A percentile compares a stretch with the other conserved stretches of the same genome.
Conservation (phyloP, 257 asterid genomes). For the Craterostigma plantagineum region DNA sequence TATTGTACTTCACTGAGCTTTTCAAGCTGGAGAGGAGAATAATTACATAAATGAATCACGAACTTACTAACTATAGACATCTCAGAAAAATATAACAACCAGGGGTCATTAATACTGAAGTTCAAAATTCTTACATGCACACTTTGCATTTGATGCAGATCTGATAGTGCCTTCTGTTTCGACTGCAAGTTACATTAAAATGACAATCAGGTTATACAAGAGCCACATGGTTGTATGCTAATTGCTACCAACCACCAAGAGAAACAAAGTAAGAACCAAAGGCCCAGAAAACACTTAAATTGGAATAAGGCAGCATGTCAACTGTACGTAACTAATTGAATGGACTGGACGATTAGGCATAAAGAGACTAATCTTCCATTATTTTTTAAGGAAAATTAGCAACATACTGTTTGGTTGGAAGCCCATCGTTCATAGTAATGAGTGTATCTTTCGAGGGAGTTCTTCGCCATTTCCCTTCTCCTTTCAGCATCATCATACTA, state of each 20-base stretch:
- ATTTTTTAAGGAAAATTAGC: neutral
- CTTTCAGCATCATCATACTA: conserved; percentile 91
- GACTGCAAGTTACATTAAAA: conserved; percentile 23
- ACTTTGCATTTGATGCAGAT: neutral
- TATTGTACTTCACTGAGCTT: conserved; percentile 70
- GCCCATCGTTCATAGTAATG: conserved; percentile 99
- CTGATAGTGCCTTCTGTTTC: neutral
- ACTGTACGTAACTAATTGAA: too few relatives aligned
- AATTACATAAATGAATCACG: too few relatives aligned
- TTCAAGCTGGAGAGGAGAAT: conserved; percentile 42
- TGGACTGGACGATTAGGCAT: too few relatives aligned
- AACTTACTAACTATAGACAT: too few relatives aligned
- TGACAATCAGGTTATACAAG: neutral
- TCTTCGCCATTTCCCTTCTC: conserved; percentile 99
- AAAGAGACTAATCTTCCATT: too few relatives aligned
- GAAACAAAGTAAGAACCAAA: neutral
- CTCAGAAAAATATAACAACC: neutral
- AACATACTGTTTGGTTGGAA: conserved; percentile 82
- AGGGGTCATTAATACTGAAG: neutral
- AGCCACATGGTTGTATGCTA: neutral
- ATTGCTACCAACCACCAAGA: too few relatives aligned
- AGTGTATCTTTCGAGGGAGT: conserved; percentile 93
- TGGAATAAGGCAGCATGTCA: too few relatives aligned
- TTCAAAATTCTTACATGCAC: conserved; percentile 59
- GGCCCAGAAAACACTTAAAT: too few relatives aligned